Conservation (phyloP, 257 asterid genomes). For the Petrea volubilis region DNA sequence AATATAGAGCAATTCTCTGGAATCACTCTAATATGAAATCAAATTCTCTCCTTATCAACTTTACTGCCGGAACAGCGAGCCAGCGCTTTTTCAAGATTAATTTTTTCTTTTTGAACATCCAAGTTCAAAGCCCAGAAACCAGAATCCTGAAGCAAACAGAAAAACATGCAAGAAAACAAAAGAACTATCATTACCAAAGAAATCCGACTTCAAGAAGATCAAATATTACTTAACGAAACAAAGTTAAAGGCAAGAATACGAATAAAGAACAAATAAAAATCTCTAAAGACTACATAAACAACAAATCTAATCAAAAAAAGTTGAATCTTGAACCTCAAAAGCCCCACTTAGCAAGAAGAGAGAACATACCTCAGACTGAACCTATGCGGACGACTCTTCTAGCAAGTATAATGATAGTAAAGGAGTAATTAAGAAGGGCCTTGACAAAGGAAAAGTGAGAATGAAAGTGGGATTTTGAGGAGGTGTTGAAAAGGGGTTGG, state of each 20-base stretch:
- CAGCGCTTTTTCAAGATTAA: constrained; percentile 1
- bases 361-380: neutral
- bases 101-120: constrained; percentile 1
- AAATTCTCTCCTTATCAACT: neutral
- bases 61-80: constrained; percentile 3
- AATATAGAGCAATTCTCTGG: neutral
- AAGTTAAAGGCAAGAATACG: neutral
- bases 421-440: neutral
- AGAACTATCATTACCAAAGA: neutral
- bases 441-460: neutral
- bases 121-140: constrained; percentile 16
- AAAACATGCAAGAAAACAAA: neutral
- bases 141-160: constrained; percentile 23
- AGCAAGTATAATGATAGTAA: neutral
- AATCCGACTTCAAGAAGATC: neutral
- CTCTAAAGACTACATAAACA: neutral
- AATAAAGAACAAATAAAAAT: neutral
- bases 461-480: neutral
- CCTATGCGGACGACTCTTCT: neutral
- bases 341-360: neutral
- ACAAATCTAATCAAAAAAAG: neutral
- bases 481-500: neutral
- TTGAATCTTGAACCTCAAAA: neutral
- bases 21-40: neutral
- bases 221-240: neutral